Evolutionary conservation across 257 asterid genomes (phyloP).

Genomic region (Coffea eugenioides): DNA sequence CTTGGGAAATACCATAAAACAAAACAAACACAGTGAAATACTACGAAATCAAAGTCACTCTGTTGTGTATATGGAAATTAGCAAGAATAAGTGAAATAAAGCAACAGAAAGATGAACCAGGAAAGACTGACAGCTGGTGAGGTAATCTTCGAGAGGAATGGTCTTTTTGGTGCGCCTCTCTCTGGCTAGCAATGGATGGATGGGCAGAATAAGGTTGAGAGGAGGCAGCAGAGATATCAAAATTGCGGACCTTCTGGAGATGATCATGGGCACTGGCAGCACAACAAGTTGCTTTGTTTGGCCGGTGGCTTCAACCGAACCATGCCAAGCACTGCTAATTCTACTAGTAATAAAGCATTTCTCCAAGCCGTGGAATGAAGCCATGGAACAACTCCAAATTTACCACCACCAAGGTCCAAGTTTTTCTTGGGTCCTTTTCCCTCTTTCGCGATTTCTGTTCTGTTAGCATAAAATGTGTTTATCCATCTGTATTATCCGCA

Average conservation of each 20-base stretch:
- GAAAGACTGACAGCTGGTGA: slow-evolving; percentile 46
- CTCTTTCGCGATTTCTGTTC: too few species aligned
- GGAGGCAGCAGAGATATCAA: slow-evolving; percentile 57
- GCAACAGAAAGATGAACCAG: not conserved
- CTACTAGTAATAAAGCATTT: slow-evolving; percentile 7
- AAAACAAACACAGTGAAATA: too few species aligned
- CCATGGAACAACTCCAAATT: slow-evolving; percentile 35
- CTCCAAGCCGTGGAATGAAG: slow-evolving; percentile 37
- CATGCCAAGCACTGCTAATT: slow-evolving; percentile 15
- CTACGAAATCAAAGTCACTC: too few species aligned
- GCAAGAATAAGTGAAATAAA: not conserved
- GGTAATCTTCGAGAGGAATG: slow-evolving; percentile 75
- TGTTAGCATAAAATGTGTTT: not conserved
- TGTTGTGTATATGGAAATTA: too few species aligned
- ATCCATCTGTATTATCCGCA: not conserved
- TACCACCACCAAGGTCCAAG: too few species aligned
- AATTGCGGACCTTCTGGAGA: slow-evolving; percentile 76
- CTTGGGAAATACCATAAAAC: too few species aligned
- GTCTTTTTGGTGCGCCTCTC: slow-evolving; percentile 78
- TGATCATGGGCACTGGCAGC: slow-evolving; percentile 32
- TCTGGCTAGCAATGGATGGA: slow-evolving; percentile 69
- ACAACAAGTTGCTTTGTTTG: slow-evolving; percentile 5
- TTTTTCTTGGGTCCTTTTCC: too few species aligned
- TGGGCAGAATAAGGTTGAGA: slow-evolving; percentile 38
- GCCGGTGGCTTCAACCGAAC: slow-evolving; percentile 15